These are phyloP conservation scores for Incumbomyces delicatus DNA, from an alignment of 2,329 filamentous ascomycete genomes.

Conservation along the genomic window DNA sequence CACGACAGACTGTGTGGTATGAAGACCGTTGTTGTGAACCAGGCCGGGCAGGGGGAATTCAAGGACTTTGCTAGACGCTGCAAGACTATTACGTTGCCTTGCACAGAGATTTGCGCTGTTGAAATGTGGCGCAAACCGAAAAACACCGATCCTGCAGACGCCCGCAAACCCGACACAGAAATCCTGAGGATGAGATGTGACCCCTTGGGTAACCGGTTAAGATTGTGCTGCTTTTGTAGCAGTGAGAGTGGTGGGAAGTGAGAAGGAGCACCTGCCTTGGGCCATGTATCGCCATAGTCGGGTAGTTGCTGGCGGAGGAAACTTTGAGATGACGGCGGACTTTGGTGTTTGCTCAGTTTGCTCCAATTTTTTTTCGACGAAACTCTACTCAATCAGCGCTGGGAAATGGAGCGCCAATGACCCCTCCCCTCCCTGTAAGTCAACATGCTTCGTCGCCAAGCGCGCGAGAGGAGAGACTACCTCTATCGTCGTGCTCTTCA, in stretches of 20 bases:
- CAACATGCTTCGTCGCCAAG: constrained; percentile 51
- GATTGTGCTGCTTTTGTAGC: no score
- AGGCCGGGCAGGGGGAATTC: background rate
- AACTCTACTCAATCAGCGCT: no score
- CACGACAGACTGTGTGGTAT: background rate
- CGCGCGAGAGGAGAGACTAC: constrained; percentile 72
- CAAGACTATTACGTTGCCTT: background rate
- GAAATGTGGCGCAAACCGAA: background rate
- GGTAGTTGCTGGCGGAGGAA: no score
- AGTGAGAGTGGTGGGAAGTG: no score
- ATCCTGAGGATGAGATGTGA: no score
- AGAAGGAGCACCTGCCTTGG: no score
- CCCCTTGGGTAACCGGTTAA: no score
- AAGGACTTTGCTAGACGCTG: background rate
- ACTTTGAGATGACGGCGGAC: background rate
- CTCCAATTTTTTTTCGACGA: constrained; percentile 1
- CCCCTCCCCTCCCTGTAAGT: no score
- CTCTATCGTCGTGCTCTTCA: constrained; percentile 83
- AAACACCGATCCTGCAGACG: background rate
- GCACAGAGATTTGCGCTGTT: background rate
- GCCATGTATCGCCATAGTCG: no score
- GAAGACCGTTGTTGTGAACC: background rate
- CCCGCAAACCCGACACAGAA: background rate
- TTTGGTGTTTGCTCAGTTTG: background rate
- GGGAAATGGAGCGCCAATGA: no score